phyloP scores from a whole-genome alignment of 2,329 filamentous ascomycete species.

The Diplodia seriata region DNA sequence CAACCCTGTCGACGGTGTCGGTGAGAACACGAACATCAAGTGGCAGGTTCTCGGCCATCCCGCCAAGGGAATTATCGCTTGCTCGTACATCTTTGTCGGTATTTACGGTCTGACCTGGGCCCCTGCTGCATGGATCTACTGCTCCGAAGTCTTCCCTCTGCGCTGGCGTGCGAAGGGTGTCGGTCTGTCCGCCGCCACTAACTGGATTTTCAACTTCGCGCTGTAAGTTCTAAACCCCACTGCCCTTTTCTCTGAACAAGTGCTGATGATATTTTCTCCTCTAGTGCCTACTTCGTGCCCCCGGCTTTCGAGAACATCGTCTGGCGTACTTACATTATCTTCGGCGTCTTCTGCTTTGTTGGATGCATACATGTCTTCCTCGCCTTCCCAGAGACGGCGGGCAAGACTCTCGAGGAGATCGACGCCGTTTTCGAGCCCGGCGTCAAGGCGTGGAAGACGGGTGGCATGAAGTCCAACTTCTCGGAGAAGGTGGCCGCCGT shows the following conservation, averaged over 20 bases:
- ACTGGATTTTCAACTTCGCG: conserved; percentile 51
- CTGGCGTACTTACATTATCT: conserved; percentile 54
- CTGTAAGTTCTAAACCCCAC: conserved; percentile 34
- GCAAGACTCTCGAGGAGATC: conserved; percentile 52
- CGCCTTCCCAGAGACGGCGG: conserved; percentile 50
- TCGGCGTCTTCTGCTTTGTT: conserved; percentile 48
- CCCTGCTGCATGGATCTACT: conserved; percentile 47
- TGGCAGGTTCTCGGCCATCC: conserved; percentile 44
- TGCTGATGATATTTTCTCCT: background rate
- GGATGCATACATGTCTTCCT: conserved; percentile 51
- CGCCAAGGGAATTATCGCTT: conserved; percentile 60
- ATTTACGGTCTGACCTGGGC: conserved; percentile 53
- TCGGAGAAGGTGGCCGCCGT: conserved; percentile 30
- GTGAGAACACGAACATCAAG: conserved; percentile 51
- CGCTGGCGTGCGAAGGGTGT: conserved; percentile 53
- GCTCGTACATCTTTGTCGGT: conserved; percentile 54
- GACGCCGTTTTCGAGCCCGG: conserved; percentile 49
- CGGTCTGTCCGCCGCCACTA: conserved; percentile 47
- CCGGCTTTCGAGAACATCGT: conserved; percentile 51
- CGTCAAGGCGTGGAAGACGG: conserved; percentile 45
- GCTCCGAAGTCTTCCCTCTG: conserved; percentile 49
- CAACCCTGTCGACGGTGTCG: conserved; percentile 47
- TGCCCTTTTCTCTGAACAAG: background rate
- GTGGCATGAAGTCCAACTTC: conserved; percentile 21
- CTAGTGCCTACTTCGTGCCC: conserved; percentile 48